These are phyloP conservation scores for Umbelopsis vinacea DNA, from an alignment of 192 early-diverging fungal species.

Conservation along the genomic window DNA sequence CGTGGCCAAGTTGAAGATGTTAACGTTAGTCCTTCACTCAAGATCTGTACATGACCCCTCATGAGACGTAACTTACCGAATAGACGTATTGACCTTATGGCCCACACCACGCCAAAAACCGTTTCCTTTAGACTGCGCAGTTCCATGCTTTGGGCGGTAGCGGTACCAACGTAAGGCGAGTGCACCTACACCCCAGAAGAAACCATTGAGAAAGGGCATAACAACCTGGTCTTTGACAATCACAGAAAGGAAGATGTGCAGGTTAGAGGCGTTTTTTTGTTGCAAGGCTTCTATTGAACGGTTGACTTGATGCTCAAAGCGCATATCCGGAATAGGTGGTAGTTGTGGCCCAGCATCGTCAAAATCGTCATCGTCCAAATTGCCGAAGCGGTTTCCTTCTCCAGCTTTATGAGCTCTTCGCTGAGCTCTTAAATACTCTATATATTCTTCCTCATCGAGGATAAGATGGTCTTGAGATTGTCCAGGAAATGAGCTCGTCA, in stretches of 20 bases:
- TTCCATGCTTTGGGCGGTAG: constrained; percentile 18
- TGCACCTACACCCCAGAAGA: constrained; percentile 36
- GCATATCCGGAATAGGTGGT: constrained; percentile 42
- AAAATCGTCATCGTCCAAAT: constrained; percentile 22
- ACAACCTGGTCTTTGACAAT: constrained; percentile 42
- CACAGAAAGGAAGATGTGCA: constrained; percentile 32
- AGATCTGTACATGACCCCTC: neutral
- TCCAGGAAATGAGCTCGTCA: neutral
- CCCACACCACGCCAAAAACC: constrained; percentile 2
- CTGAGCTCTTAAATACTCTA: constrained; percentile 15
- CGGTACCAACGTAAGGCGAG: constrained; percentile 39
- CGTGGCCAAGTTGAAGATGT: neutral
- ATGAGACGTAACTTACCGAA: neutral
- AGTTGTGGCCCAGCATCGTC: neutral
- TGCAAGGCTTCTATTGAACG: constrained; percentile 24
- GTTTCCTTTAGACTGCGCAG: neutral
- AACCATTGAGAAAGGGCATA: constrained; percentile 42
- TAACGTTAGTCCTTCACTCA: too few species aligned
- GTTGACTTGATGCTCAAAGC: constrained; percentile 42
- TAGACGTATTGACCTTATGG: constrained; percentile 7
- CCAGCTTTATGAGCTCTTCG: neutral
- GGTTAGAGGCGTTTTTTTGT: constrained; percentile 9
- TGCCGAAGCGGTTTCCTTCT: constrained; percentile 10
- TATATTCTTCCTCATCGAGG: constrained; percentile 14
- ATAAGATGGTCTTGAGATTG: neutral